Evolutionary conservation across 2,329 filamentous ascomycete species (phyloP), one percentile per base, ranked within the genome.

Genomic region (Lithohypha guttulata): DNA sequence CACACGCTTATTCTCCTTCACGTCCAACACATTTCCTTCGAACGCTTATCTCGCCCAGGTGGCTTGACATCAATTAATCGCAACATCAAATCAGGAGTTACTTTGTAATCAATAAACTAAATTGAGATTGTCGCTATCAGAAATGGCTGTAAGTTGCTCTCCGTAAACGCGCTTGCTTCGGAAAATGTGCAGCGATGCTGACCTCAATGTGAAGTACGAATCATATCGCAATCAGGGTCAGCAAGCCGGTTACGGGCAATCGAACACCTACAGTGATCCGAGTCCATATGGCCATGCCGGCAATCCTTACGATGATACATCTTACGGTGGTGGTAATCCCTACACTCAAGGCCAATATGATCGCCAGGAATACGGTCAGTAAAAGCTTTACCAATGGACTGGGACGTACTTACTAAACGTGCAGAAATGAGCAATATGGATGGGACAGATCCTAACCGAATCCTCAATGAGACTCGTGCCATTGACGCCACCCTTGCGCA

Each of bases 391-490:
- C 7, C 27, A 7, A 13, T 8, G n/a, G n/a, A 17, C 22, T 3
- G n/a, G n/a, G n/a, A n/a, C n/a, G n/a, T n/a, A n/a, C 26, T 43
- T 26, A 37, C 43, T 43, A 17, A 32, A 39, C 34, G 38, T 14
- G 25, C 49, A 64, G 66, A 63, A 59, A 69, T 69, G 64, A 51
- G 50, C 42, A 52, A 55, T 14, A 50, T 62, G 49, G 58, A 59
- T 42, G 51, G 51, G 29, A 32, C 46, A 47, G 75, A 86, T 59
- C 77, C 81, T 29, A 86, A 84, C 57, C 75, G 75, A 41, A 81
- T 93, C 50, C 72, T 95, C 44, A 84, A 93, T 64, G 81, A 91
- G 59, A 91, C 84, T 64, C 75, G 77, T 43, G 77, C 84, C 31
- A 81, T 95, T 57, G 81, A 86, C 58, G 69, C 74, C 43, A 81